phyloP scores from a whole-genome alignment of 176 grass and related monocot species.

The Oryza longistaminata region DNA sequence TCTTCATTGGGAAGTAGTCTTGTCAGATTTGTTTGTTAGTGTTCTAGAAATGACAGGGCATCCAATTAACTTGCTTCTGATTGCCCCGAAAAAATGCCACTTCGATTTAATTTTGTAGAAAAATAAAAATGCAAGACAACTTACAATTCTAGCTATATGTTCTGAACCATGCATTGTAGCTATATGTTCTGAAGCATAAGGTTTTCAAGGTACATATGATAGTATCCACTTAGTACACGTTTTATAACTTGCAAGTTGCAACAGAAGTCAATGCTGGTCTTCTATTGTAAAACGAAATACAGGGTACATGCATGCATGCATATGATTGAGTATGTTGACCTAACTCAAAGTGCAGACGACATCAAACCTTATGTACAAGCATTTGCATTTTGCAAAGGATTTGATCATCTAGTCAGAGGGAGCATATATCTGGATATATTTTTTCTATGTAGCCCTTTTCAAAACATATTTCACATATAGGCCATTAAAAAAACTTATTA shows the following conservation, averaged over 20 bases:
- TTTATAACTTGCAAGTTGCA: constrained; percentile 23
- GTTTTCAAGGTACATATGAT: neutral
- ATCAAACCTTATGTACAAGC: neutral
- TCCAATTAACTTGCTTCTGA: neutral
- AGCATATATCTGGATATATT: no score
- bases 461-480: no score
- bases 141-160: neutral
- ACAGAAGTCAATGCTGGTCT: neutral
- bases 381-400: neutral
- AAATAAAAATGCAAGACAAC: neutral
- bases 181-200: neutral
- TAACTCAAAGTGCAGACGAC: constrained; percentile 23
- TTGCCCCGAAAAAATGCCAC: neutral
- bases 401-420: no score
- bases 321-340: neutral
- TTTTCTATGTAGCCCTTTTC: no score
- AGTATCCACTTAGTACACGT: neutral
- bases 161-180: neutral
- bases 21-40: neutral
- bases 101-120: neutral
- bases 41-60: neutral
- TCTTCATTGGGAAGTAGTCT: constrained; percentile 5
- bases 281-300: neutral
- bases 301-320: neutral
- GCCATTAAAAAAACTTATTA: no score